Evolutionary conservation across 768 basidiomycete genomes (phyloP), one percentile per base, ranked within the genome.

Genomic region (Termitomyces sp.): DNA sequence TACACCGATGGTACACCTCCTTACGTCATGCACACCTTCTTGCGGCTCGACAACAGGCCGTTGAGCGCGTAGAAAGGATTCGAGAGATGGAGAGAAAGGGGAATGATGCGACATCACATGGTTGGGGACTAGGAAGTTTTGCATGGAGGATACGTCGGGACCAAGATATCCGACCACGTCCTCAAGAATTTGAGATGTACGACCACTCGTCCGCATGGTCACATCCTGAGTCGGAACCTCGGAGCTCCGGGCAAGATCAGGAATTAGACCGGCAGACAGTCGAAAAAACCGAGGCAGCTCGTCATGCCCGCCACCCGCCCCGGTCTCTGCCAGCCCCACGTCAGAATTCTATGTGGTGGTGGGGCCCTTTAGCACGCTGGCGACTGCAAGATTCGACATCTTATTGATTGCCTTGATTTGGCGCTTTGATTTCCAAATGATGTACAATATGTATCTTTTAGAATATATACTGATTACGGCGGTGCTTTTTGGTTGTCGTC

Each of bases 71-170:
- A 2, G 83, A 88, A 68, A 79, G 88, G 36, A 81, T 91, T 15
- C 78, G 86, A n/a, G 83, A 84, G 66, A 78, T 87, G 47, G 86
- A 83, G 56, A 75, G 82, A 20, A 74, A 68, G 62, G 72, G 64
- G 46, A 49, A 54, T 8, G 72, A 64, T 68, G 71, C 57, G 64
- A 66, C 38, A 69, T 65, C 61, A 71, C 71, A 38, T 68, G 89
- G 88, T 1, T 92, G 92, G 91, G 89, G 87, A 0, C 72, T 92
- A 54, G 91, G 91, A 2, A 86, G 84, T 61, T 91, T 86, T 71
- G 86, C 76, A 14, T 78, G 79, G 77, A 65, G 72, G 63, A 65
- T 66, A 25, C 50, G 61, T 45, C 67, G 61, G 46, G 71, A 60
- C 2, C 50, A 59, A 25, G 38, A 58, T 40, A 52, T 36, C 6